Percentiles rank a stretch among this genome's conserved stretches.
Evolutionary conservation across 371 early-diverging fungal species (phyloP).

Genomic region (Rhizopus sp.): DNA sequence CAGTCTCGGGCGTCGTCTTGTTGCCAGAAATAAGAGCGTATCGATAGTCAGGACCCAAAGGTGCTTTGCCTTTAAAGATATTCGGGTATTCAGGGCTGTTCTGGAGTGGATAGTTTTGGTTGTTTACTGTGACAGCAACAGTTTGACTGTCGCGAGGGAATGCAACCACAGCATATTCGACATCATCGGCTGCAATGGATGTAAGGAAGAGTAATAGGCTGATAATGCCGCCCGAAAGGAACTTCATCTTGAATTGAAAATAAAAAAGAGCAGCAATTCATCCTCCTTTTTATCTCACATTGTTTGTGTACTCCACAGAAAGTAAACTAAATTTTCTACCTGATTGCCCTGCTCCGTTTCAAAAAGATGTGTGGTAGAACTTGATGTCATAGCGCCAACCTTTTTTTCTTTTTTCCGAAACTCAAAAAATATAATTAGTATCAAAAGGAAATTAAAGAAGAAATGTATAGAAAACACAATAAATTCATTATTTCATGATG

Average conservation of each 20-base stretch:
- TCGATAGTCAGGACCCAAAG: slow-evolving; percentile 30
- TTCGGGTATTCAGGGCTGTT: slow-evolving; percentile 17
- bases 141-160: slow-evolving; percentile 29
- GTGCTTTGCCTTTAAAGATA: slow-evolving; percentile 34
- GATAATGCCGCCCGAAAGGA: not conserved
- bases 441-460: too few species aligned
- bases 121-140: slow-evolving; percentile 33
- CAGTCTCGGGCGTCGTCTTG: slow-evolving; percentile 20
- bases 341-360: too few species aligned
- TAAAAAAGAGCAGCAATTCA: not conserved
- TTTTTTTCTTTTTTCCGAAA: too few species aligned
- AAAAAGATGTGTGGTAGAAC: too few species aligned
- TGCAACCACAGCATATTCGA: slow-evolving; percentile 40
- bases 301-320: too few species aligned
- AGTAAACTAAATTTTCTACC: too few species aligned
- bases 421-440: too few species aligned
- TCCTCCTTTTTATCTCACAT: too few species aligned
- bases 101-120: slow-evolving; percentile 23
- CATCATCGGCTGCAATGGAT: slow-evolving; percentile 23
- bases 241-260: not conserved
- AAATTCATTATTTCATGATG: too few species aligned
- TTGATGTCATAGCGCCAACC: too few species aligned
- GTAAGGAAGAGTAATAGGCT: not conserved
- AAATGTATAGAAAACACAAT: too few species aligned
- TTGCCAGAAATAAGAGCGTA: slow-evolving; percentile 22